Conservation (phyloP, 108 stramenopile genomes). For the Fragilariopsis cylindrus region DNA sequence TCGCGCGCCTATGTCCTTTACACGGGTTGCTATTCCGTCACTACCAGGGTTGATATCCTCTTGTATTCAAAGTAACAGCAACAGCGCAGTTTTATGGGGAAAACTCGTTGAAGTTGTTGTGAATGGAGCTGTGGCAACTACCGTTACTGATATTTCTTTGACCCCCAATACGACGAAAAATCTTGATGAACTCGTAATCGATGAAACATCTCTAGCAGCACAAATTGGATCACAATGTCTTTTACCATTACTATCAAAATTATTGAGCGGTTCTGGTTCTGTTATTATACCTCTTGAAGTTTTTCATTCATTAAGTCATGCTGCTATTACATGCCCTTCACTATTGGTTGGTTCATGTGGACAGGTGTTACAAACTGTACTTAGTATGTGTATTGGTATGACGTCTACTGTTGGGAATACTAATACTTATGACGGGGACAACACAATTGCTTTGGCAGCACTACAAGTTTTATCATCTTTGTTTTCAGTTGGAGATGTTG, state of each 20-base stretch:
- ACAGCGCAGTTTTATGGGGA: neutral
- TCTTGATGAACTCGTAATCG: conserved; percentile 37
- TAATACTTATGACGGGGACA: conserved; percentile 2
- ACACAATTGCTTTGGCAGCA: conserved; percentile 38
- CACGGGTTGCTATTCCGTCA: conserved; percentile 22
- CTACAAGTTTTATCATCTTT: conserved; percentile 56
- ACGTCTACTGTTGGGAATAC: neutral
- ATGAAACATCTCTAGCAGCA: conserved; percentile 33
- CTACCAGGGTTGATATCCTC: neutral
- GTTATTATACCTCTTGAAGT: conserved; percentile 9
- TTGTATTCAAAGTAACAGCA: conserved; percentile 16
- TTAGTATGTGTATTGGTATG: conserved; percentile 50
- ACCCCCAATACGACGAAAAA: neutral
- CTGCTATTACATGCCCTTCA: conserved; percentile 46
- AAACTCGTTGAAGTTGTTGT: conserved; percentile 37
- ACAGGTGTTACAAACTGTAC: conserved; percentile 29
- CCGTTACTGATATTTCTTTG: conserved; percentile 8
- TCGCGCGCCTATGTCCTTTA: conserved; percentile 52
- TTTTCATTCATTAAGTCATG: conserved; percentile 34
- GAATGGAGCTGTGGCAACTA: conserved; percentile 48
- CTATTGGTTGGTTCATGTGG: conserved; percentile 45
- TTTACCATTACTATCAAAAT: conserved; percentile 9
- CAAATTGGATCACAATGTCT: conserved; percentile 27
- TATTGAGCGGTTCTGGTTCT: neutral
- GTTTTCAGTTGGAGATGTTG: conserved; percentile 46